phyloP scores from a whole-genome alignment of 768 basidiomycete genomes.

The Auricularia cornea region DNA sequence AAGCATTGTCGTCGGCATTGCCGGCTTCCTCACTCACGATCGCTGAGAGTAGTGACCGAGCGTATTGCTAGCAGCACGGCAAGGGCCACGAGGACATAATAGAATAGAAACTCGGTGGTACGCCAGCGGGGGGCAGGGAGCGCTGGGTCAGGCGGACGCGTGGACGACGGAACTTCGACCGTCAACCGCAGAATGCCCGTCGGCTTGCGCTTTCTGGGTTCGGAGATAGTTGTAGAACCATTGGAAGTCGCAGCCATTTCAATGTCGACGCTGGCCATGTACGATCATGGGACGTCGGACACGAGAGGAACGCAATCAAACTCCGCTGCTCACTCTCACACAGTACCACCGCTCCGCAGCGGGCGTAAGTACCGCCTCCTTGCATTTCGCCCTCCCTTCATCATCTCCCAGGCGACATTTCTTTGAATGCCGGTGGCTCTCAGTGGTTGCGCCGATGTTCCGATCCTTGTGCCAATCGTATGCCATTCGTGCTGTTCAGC shows the following conservation, averaged over 20 bases:
- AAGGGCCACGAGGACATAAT: conserved; percentile 50
- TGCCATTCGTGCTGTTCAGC: too few relatives aligned
- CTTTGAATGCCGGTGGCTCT: too few relatives aligned
- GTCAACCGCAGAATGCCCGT: neutral
- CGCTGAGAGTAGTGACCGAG: conserved; percentile 66
- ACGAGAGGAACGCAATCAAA: too few relatives aligned
- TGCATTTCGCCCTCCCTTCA: too few relatives aligned
- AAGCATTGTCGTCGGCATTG: too few relatives aligned
- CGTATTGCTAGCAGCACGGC: conserved; percentile 69
- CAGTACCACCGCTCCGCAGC: too few relatives aligned
- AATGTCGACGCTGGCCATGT: neutral
- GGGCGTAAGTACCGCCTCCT: too few relatives aligned
- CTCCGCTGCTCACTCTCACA: too few relatives aligned
- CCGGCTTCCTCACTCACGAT: conserved; percentile 41
- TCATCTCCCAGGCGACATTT: too few relatives aligned
- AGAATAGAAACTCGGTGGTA: conserved; percentile 73
- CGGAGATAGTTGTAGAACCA: neutral
- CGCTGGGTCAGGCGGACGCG: conserved; percentile 9
- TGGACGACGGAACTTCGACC: neutral
- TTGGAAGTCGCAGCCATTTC: neutral
- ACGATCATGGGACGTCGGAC: too few relatives aligned
- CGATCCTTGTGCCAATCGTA: too few relatives aligned
- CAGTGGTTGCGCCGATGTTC: too few relatives aligned
- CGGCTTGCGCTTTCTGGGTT: neutral
- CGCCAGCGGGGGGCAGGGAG: conserved; percentile 56